Conservation (phyloP, 2,329 filamentous ascomycete genomes). For the Neurospora crassa region DNA sequence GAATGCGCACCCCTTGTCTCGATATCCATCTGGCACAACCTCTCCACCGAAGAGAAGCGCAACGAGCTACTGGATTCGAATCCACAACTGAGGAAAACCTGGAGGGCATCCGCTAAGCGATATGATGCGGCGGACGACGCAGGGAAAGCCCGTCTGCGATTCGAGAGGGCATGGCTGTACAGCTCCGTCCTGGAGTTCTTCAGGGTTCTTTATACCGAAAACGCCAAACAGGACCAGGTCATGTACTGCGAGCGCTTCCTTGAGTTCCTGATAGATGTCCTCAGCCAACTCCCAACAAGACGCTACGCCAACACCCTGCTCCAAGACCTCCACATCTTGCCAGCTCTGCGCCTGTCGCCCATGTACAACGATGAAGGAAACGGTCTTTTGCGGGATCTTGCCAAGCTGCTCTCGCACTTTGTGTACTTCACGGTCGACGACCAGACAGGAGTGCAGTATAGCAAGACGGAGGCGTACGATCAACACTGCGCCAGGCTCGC, state of each 20-base stretch:
- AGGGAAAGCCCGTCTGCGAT: constrained; percentile 69
- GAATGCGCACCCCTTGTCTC: constrained; percentile 94
- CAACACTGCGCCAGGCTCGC: constrained; percentile 67
- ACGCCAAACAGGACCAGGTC: constrained; percentile 49
- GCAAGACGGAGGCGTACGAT: constrained; percentile 64
- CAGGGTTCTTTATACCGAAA: constrained; percentile 55
- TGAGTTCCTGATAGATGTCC: constrained; percentile 80
- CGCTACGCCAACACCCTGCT: constrained; percentile 87
- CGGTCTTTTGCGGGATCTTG: constrained; percentile 70
- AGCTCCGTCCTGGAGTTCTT: constrained; percentile 78
- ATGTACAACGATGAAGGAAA: constrained; percentile 68
- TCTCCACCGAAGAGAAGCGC: constrained; percentile 67
- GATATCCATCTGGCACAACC: constrained; percentile 91
- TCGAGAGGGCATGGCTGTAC: constrained; percentile 91
- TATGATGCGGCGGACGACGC: constrained; percentile 79
- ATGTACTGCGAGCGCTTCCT: constrained; percentile 87
- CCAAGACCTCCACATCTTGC: constrained; percentile 73
- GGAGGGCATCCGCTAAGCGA: constrained; percentile 77
- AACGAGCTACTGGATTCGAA: constrained; percentile 64
- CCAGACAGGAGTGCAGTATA: constrained; percentile 71
- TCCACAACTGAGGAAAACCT: constrained; percentile 74
- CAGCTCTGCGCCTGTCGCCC: constrained; percentile 69
- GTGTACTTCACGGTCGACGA: constrained; percentile 85
- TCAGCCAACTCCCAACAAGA: constrained; percentile 87
- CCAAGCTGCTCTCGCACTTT: constrained; percentile 74